Percentiles rank a stretch among this genome's conserved stretches.
Conservation (phyloP, 2,329 filamentous ascomycete species). For the Alternaria sp. region DNA sequence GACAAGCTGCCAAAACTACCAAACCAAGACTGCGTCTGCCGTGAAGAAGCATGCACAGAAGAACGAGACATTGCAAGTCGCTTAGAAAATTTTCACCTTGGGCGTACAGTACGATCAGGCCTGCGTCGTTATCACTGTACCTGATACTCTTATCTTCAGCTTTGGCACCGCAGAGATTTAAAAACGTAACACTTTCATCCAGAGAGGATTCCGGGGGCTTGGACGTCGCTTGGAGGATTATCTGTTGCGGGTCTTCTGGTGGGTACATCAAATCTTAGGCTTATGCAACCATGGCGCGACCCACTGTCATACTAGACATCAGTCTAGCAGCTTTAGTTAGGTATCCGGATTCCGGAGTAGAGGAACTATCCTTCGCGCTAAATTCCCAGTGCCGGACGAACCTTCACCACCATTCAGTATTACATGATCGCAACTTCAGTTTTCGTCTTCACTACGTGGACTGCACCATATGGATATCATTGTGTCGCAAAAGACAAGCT, state of each 20-base stretch:
- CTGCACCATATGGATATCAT: not conserved
- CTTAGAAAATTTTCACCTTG: not conserved
- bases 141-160: conserved; percentile 12
- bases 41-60: not conserved
- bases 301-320: conserved; percentile 10
- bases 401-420: not conserved
- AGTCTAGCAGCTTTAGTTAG: not conserved
- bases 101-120: not conserved
- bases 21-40: not conserved
- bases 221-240: conserved; percentile 2
- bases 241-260: conserved; percentile 9
- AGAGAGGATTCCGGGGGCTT: not conserved
- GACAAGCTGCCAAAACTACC: not conserved
- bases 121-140: conserved; percentile 6
- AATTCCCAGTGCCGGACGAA: not conserved
- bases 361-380: not conserved
- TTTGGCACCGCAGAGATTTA: not conserved
- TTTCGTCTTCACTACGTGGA: not conserved
- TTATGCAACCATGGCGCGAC: conserved; percentile 7
- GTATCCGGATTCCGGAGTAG: not conserved
- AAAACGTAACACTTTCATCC: conserved; percentile 16
- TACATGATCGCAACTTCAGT: not conserved
- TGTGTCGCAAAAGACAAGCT: not conserved
- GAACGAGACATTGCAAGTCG: not conserved
- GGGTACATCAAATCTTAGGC: conserved; percentile 7